A percentile compares a stretch with the other conserved stretches of the same genome.
phyloP scores from a whole-genome alignment of 495 filamentous ascomycete genomes.

The Hypoxylon subgilvum region DNA sequence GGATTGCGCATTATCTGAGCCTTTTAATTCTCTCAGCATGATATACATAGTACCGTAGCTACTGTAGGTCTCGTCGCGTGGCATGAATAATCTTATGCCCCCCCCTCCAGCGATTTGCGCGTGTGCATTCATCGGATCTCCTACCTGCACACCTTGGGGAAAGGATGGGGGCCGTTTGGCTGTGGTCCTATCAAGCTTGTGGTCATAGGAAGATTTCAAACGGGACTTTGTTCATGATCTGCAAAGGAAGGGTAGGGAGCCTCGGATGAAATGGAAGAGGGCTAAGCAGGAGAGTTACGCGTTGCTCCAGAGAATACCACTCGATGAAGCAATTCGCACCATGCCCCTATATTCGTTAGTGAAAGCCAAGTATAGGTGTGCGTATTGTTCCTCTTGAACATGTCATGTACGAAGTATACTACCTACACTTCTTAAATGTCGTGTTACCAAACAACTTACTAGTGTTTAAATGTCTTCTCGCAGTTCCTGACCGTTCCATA shows the following conservation, averaged over 20 bases:
- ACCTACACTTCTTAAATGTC: too few relatives aligned
- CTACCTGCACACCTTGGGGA: slow-evolving; percentile 26
- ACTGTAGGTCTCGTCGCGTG: slow-evolving; percentile 24
- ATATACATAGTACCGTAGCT: slow-evolving; percentile 14
- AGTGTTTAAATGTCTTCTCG: not conserved
- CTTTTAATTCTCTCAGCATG: slow-evolving; percentile 37
- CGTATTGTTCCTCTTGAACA: not conserved
- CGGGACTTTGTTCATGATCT: slow-evolving; percentile 24
- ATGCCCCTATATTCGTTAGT: slow-evolving; percentile 6
- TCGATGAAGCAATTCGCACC: not conserved
- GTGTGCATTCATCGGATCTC: slow-evolving; percentile 23
- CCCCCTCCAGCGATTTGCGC: slow-evolving; percentile 12
- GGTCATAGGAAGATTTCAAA: slow-evolving; percentile 25
- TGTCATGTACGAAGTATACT: not conserved
- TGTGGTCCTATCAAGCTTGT: slow-evolving; percentile 24
- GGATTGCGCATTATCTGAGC: slow-evolving; percentile 28
- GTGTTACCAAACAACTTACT: slow-evolving; percentile 4
- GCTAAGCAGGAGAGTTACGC: not conserved
- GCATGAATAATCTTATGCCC: slow-evolving; percentile 11
- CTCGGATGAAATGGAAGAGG: slow-evolving; percentile 9
- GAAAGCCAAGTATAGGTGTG: not conserved
- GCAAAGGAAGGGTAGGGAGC: slow-evolving; percentile 3
- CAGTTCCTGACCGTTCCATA: slow-evolving; percentile 1
- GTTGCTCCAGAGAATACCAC: not conserved
- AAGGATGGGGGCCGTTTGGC: slow-evolving; percentile 30